These are phyloP conservation scores for Alternaria novae-zelandiae DNA, from an alignment of 2,329 filamentous ascomycete genomes.

Conservation along the genomic window DNA sequence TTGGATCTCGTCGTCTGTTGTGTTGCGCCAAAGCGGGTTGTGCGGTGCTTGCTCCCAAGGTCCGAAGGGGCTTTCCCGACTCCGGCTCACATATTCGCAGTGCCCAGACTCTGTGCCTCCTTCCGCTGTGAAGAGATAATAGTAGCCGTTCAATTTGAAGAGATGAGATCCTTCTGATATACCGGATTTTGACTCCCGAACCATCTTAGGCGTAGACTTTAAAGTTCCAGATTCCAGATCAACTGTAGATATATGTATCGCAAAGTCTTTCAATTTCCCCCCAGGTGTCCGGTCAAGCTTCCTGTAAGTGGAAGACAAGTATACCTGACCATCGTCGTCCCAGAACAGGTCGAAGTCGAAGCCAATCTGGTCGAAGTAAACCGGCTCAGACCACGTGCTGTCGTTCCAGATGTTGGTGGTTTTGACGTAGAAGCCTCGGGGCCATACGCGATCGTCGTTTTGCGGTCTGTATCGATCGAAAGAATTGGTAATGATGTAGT, in stretches of 20 bases:
- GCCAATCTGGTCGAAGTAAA: conserved; percentile 31
- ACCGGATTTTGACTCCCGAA: conserved; percentile 33
- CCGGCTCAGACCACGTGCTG: conserved; percentile 28
- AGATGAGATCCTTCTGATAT: conserved; percentile 47
- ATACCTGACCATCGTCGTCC: conserved; percentile 61
- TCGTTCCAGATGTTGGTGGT: conserved; percentile 26
- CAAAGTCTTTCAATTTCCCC: conserved; percentile 32
- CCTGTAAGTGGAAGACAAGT: conserved; percentile 38
- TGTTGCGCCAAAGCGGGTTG: conserved; percentile 44
- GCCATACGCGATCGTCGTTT: conserved; percentile 50
- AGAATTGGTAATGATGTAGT: conserved; percentile 33
- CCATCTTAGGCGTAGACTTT: conserved; percentile 20
- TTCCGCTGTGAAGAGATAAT: conserved; percentile 41
- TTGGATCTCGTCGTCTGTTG: conserved; percentile 40
- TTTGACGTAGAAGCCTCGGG: conserved; percentile 56
- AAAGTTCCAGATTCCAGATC: conserved; percentile 40
- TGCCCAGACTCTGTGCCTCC: conserved; percentile 47
- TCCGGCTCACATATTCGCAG: conserved; percentile 61
- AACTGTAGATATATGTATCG: conserved; percentile 38
- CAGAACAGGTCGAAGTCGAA: conserved; percentile 53
- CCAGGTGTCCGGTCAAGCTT: conserved; percentile 21
- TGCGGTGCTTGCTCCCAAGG: conserved; percentile 49
- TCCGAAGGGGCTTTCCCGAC: conserved; percentile 47
- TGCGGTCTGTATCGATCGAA: conserved; percentile 31
- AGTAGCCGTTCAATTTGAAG: conserved; percentile 29